Evolutionary conservation across 768 basidiomycete species (phyloP), one percentile per base, ranked within the genome.

Genomic region (Lactarius indigo): DNA sequence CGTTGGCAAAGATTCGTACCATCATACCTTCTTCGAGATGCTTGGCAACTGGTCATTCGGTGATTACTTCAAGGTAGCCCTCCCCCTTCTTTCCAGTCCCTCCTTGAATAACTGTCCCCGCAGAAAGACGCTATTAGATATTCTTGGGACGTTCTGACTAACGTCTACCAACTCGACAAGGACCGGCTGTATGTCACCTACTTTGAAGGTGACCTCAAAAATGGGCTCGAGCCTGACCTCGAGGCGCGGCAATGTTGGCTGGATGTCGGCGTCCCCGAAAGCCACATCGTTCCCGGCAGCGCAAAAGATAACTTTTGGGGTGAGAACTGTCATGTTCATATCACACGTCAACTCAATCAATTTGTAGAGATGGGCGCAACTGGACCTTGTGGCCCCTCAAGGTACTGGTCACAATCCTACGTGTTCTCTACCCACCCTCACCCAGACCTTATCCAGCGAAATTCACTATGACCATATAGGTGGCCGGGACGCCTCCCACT

Each of bases 251-350:
- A 94, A 70, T 85, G 84, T 57, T 98, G 97, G 97, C 77, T 92
- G 9, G 84, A 87, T n/a, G 86, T 91, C 66, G 97, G 97, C 50
- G 88, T 98, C 28, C 74, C 87, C 0, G 94, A 96, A 69, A 89
- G 90, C 68, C 95, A 96, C 72, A 90, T 99, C 68, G 79, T 99
- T 59, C 91, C 97, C 8, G 95, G 95, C 64, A 93, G 91, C 73
- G 91, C 94, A 5, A 97, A 97, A 76, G 96, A 98, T 76, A 99
- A 99, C 79, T 98, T 99, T 76, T 99, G 97, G 97, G 96, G 95
- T 94, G 77, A 57, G 86, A 76, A 13, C 18, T 44, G 6, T 8
- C 44, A 63, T n/a, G 13, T 42, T 57, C 59, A 44, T 57, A 41
- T 47, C 73, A 63, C 37, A 7, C 13, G 47, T 17, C 33, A 17